These are phyloP conservation scores for Colletotrichum tabaci DNA, from an alignment of 2,329 filamentous ascomycete species.

Conservation along the genomic window DNA sequence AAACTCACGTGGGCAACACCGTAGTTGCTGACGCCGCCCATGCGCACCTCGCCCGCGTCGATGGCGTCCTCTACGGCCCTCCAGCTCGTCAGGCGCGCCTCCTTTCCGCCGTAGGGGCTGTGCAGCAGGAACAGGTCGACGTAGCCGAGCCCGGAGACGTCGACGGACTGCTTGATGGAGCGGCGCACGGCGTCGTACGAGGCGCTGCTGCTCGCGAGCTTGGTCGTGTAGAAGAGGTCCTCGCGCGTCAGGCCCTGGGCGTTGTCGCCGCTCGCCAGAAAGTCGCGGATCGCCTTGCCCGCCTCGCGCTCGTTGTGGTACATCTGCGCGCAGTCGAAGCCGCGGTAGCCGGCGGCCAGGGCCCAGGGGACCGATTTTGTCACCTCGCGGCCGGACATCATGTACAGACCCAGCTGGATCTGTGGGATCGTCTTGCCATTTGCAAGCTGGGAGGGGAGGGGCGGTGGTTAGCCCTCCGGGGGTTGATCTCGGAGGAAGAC, in stretches of 20 bases:
- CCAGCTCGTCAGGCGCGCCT: constrained; percentile 81
- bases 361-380: constrained; percentile 70
- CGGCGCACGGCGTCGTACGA: constrained; percentile 77
- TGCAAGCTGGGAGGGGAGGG: constrained; percentile 60
- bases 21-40: constrained; percentile 84
- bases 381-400: constrained; percentile 76
- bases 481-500: background rate
- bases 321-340: constrained; percentile 69
- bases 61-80: constrained; percentile 83
- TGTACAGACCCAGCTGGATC: constrained; percentile 82
- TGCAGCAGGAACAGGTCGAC: constrained; percentile 87
- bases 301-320: constrained; percentile 80
- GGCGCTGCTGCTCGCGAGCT: constrained; percentile 76
- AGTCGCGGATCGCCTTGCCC: constrained; percentile 75
- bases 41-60: constrained; percentile 77
- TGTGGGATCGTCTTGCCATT: constrained; percentile 79
- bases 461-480: background rate
- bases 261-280: constrained; percentile 64
- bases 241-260: constrained; percentile 70
- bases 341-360: constrained; percentile 67
- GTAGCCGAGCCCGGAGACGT: constrained; percentile 78
- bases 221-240: constrained; percentile 86
- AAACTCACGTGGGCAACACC: constrained; percentile 78
- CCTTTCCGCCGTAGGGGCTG: constrained; percentile 81
- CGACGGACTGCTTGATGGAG: constrained; percentile 76